Base-by-base conservation (phyloP, 768 basidiomycete genomes). In the Kockovaella imperatae region DNA sequence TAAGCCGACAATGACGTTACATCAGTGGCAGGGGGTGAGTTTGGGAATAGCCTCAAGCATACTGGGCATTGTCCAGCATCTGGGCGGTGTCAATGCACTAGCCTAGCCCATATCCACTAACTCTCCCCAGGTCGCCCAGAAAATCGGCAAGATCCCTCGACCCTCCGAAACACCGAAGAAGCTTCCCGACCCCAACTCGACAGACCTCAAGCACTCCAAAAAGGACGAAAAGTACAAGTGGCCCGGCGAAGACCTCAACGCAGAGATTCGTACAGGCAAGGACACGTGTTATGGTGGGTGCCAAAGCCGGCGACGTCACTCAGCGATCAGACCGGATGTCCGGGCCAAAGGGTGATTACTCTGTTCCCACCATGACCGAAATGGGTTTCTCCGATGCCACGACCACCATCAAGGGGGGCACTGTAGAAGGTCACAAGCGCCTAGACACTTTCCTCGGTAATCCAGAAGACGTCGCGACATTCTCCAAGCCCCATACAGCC, bases 401-500 rank as follows among this genome's bases (percentile, higher is more conserved):
- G 1, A 69, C 59, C 3, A 50, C 52, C 3, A 70, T 73, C n/a
- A 49, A 49, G 1, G 71, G 70, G 6, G 72, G 73, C 0, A 71
- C 71, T 18, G 47, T 43, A 4, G 51, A 60, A 42, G 73, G 59
- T 3, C 56, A 72, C 34, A 32, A 49, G 8, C 42, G 67, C 8
- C 58, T 73, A 5, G 38, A 49, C 8, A 38, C 42, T 17, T 72
- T 70, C 42, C 46, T 65, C 11, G 24, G 36, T 0, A 45, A 69
- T 40, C 53, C 53, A 7, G 50, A 50, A 5, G 45, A 59, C 35
- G 64, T 72, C n/a, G 67, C 69, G 5, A 62, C 54, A n/a, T 74
- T 74, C 55, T 64, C 68, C 5, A 74, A 74, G 54, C 73, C 73
- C 1, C 54, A 61, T 18, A 69, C 72, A 3, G 56, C 61, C 4